Percentiles rank a stretch among this genome's conserved stretches.
Evolutionary conservation across 2,329 filamentous ascomycete species (phyloP).

Genomic region (Dendrostoma leiphaemia): DNA sequence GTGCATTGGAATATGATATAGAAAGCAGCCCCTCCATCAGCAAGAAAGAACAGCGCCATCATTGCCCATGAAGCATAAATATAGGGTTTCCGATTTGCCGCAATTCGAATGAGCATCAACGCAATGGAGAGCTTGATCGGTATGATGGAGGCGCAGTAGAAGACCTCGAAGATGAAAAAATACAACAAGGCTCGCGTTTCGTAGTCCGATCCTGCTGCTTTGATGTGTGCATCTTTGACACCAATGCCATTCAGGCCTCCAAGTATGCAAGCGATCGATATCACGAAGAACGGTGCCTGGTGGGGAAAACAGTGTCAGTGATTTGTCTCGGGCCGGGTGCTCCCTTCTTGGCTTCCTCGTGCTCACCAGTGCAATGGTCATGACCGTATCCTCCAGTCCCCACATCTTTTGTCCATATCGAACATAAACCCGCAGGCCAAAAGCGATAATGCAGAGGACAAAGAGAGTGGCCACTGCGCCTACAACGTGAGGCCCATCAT

Average conservation of each 20-base stretch:
- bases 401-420: conserved; percentile 10
- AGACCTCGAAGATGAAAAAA: conserved; percentile 18
- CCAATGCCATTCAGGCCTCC: conserved; percentile 12
- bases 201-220: conserved; percentile 6
- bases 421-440: conserved; percentile 8
- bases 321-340: background rate
- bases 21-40: conserved; percentile 8
- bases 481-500: conserved; percentile 13
- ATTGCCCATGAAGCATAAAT: conserved; percentile 15
- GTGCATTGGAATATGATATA: conserved; percentile 18
- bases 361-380: conserved; percentile 13
- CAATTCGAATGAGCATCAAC: conserved; percentile 17
- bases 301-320: background rate
- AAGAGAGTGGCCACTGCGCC: conserved; percentile 7
- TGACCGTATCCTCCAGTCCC: conserved; percentile 14
- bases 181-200: conserved; percentile 14
- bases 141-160: conserved; percentile 17
- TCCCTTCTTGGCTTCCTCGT: background rate
- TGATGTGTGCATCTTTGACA: conserved; percentile 3
- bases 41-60: conserved; percentile 16
- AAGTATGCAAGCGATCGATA: conserved; percentile 13
- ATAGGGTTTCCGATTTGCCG: conserved; percentile 15
- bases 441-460: conserved; percentile 9
- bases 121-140: conserved; percentile 18
- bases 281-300: conserved; percentile 13